Conservation (phyloP, 2,329 filamentous ascomycete genomes). For the Alternaria brassicicola region DNA sequence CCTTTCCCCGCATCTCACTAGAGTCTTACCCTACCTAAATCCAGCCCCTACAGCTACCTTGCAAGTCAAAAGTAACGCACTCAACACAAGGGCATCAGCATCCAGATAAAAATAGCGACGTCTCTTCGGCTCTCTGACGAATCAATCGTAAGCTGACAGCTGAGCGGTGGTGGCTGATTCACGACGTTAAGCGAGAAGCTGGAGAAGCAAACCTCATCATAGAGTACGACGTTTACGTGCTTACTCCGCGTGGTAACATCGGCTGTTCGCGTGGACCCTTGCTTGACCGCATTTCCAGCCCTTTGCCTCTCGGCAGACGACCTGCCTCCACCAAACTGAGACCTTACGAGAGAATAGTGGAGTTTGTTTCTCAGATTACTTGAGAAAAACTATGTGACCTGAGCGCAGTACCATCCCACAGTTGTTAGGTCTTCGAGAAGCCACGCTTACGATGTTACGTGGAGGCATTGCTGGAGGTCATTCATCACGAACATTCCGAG, state of each 20-base stretch:
- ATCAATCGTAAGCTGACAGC: not conserved
- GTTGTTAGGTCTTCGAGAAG: not conserved
- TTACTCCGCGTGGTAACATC: not conserved
- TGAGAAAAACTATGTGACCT: not conserved
- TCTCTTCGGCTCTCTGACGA: not conserved
- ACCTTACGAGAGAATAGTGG: not conserved
- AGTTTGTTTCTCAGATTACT: not conserved
- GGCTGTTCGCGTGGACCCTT: not conserved
- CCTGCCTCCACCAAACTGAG: constrained; percentile 7
- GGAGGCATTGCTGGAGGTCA: constrained; percentile 3
- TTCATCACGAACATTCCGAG: not conserved
- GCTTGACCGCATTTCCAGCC: not conserved
- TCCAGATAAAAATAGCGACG: not conserved
- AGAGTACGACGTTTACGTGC: not conserved
- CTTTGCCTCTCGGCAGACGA: not conserved
- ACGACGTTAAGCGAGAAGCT: not conserved
- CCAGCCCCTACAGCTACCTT: not conserved
- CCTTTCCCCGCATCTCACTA: constrained; percentile 3
- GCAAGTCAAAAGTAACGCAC: not conserved
- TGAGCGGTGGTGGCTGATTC: constrained; percentile 2
- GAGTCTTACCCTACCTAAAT: not conserved
- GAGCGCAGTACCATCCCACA: not conserved
- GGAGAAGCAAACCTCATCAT: not conserved
- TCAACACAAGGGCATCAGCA: not conserved
- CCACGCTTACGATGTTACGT: not conserved